phyloP scores from a whole-genome alignment of 192 early-diverging fungal genomes.

The Backusella sp. region DNA sequence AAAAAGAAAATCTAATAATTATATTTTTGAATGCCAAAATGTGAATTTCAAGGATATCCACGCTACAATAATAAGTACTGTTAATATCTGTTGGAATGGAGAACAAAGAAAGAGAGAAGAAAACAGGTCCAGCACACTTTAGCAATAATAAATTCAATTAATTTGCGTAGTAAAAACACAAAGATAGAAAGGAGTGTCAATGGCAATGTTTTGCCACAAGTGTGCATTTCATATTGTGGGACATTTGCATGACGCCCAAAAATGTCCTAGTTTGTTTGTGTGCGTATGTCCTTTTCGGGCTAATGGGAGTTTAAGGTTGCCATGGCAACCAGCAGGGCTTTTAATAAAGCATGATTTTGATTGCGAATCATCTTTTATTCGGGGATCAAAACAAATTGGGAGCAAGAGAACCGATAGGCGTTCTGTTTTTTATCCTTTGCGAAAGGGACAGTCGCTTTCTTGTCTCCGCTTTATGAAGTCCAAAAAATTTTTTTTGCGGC shows the following conservation, averaged over 20 bases:
- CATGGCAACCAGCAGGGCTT: not conserved
- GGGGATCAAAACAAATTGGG: conserved; percentile 13
- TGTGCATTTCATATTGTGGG: not conserved
- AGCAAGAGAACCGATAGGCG: not conserved
- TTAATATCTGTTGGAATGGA: no score
- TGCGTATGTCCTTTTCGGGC: not conserved
- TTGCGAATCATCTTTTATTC: not conserved
- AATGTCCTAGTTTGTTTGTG: not conserved
- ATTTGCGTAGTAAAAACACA: no score
- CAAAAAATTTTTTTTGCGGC: conserved; percentile 3
- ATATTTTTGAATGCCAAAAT: no score
- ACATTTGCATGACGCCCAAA: not conserved
- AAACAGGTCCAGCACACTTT: no score
- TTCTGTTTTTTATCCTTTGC: not conserved
- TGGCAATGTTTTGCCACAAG: not conserved
- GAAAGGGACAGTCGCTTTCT: not conserved
- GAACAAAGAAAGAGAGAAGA: no score
- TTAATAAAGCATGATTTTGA: not conserved
- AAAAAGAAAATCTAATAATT: no score
- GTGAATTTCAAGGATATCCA: no score
- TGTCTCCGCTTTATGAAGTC: conserved; percentile 7
- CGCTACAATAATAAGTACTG: no score
- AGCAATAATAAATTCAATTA: no score
- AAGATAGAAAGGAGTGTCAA: not conserved
- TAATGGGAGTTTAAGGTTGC: not conserved